Conservation (phyloP, 2,329 filamentous ascomycete genomes). For the Tolypocladium pustulatum region DNA sequence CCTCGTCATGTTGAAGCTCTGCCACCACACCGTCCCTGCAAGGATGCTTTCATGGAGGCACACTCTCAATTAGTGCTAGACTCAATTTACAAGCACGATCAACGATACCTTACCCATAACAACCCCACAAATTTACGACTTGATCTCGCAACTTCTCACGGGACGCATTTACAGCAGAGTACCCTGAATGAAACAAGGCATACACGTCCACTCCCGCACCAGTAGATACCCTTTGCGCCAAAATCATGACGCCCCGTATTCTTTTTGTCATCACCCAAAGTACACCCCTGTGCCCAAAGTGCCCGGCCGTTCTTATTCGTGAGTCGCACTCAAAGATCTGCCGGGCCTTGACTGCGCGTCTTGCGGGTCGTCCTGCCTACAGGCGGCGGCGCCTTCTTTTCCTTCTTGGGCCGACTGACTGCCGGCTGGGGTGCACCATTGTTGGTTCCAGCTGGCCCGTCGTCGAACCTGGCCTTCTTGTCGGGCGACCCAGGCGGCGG, state of each 20-base stretch:
- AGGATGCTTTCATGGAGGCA: too few relatives aligned
- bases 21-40: too few relatives aligned
- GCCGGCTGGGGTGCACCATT: constrained; percentile 14
- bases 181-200: background rate
- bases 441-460: constrained; percentile 12
- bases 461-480: constrained; percentile 31
- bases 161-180: background rate
- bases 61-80: background rate
- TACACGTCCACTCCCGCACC: background rate
- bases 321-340: constrained; percentile 10
- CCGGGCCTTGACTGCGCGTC: constrained; percentile 32
- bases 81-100: background rate
- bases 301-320: background rate
- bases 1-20: too few relatives aligned
- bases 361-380: constrained; percentile 28
- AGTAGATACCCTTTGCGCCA: background rate
- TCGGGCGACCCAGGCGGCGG: constrained; percentile 11
- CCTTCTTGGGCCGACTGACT: constrained; percentile 20
- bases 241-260: background rate
- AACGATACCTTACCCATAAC: background rate
- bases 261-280: background rate
- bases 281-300: background rate
- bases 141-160: background rate
- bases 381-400: constrained; percentile 21
- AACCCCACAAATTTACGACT: background rate